Evolutionary conservation across 768 basidiomycete genomes (phyloP), one percentile per base, ranked within the genome.

Genomic region (Trametes punicea): DNA sequence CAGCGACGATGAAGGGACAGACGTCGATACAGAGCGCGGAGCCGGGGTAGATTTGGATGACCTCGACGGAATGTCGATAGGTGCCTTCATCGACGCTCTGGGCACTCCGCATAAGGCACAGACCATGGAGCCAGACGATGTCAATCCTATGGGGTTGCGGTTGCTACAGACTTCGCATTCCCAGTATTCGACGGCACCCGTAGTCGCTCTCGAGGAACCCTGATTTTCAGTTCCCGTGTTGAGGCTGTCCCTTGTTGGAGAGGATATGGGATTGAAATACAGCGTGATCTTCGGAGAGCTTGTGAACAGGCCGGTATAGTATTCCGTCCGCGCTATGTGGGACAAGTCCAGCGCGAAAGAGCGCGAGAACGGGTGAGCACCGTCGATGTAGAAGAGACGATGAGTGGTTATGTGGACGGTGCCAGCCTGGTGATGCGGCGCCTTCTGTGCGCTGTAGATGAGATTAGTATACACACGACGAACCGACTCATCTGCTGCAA

Each of bases 251-350:
- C 47, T 47, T 59, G 41, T 3, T 18, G 53, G 42, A 15, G 36
- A 21, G 29, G 55, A 30, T 40, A 51, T 30, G 48, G 70, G 53
- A 62, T 80, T 73, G 27, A 93, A 77, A 65, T 84, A 75, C 4
- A 95, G 73, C 1, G 96, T 95, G 54, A 96, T 79, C 71, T 99
- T 99, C 2, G 96, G 65, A 0, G 89, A 92, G 3, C 90, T 93
- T 50, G 82, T 88, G 77, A 98, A 88, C 47, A 98, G 81, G 2
- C 96, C 93, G 3, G 86, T 85, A 67, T 96, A 98, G 70, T 88
- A 80, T 51, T 97, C 92, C 1, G 94, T 96, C 64, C 86, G 87
- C 0, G 73, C 71, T 45, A 98, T 76, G 60, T 73, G 73, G 0
- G 77, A 71, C 16, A 98, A 80, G 61, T 84, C 79, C 57, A 96